Percentiles rank a stretch among this genome's conserved stretches.
Evolutionary conservation across 2,329 filamentous ascomycete genomes (phyloP).

Genomic region (Colletotrichum acutatum): DNA sequence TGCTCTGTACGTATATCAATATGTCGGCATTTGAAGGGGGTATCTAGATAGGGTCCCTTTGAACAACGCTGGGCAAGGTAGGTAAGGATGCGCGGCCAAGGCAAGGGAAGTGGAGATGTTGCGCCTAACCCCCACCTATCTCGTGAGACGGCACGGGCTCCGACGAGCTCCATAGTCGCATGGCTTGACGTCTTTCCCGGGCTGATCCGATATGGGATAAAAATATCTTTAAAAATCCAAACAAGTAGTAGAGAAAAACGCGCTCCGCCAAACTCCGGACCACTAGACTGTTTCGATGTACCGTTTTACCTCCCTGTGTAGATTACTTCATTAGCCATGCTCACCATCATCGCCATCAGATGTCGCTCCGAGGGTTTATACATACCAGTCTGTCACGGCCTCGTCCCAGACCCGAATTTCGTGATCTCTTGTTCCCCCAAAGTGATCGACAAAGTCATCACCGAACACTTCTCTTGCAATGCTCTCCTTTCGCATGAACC

Average conservation of each 20-base stretch:
- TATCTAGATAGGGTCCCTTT: conserved; percentile 26
- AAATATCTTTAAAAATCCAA: not conserved
- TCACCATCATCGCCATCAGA: not conserved
- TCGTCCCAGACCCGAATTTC: conserved; percentile 94
- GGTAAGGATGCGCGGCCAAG: not conserved
- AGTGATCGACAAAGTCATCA: conserved; percentile 96
- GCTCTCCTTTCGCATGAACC: conserved; percentile 82
- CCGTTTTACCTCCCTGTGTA: conserved; percentile 76
- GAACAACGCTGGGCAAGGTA: not conserved
- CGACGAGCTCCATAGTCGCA: conserved; percentile 4
- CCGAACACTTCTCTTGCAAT: conserved; percentile 95
- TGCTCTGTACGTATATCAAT: not conserved
- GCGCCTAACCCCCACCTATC: not conserved
- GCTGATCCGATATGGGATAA: not conserved
- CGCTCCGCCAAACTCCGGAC: not conserved
- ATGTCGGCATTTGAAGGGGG: conserved; percentile 28
- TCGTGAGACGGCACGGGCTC: not conserved
- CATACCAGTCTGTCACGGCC: conserved; percentile 95
- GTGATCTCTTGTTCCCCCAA: conserved; percentile 90
- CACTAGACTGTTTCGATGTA: conserved; percentile 80
- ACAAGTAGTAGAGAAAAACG: not conserved
- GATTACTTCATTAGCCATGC: not conserved
- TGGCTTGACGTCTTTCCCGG: conserved; percentile 15
- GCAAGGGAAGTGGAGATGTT: not conserved
- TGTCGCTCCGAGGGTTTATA: conserved; percentile 40